These are phyloP conservation scores for Ceratocystiopsis sp. DNA, from an alignment of 2,329 filamentous ascomycete genomes.

Conservation along the genomic window DNA sequence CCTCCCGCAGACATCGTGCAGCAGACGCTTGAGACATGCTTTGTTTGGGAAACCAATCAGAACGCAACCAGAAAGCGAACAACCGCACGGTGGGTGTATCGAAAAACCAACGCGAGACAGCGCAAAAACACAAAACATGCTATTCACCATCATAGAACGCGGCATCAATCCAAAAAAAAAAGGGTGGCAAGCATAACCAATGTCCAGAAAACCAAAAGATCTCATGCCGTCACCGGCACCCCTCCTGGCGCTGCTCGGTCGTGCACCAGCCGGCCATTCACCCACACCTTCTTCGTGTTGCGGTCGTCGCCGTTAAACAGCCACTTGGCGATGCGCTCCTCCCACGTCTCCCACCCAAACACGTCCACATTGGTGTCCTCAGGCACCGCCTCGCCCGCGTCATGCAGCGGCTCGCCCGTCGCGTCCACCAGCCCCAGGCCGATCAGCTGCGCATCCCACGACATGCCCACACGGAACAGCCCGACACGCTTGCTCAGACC, in stretches of 20 bases:
- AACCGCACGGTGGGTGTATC: no score
- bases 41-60: no score
- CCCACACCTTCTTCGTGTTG: conserved; percentile 81
- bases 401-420: conserved; percentile 16
- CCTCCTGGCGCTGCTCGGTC: conserved; percentile 15
- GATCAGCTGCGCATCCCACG: conserved; percentile 83
- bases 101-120: no score
- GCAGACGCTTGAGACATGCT: no score
- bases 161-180: no score
- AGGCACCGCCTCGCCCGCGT: conserved; percentile 6
- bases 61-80: no score
- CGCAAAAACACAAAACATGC: no score
- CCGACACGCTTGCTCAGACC: conserved; percentile 58
- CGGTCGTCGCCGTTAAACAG: conserved; percentile 84
- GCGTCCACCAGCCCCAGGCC: conserved; percentile 35
- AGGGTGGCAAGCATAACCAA: not conserved
- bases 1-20: no score
- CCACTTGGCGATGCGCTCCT: conserved; percentile 83
- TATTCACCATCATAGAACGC: no score
- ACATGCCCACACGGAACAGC: conserved; percentile 69
- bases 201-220: not conserved
- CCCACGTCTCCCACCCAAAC: conserved; percentile 85
- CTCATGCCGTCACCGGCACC: conserved; percentile 1
- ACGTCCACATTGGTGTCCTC: conserved; percentile 58
- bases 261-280: conserved; percentile 69